These are phyloP conservation scores for Arabidopsis lyrata DNA, from an alignment of 441 rosid species.

Conservation along the genomic window DNA sequence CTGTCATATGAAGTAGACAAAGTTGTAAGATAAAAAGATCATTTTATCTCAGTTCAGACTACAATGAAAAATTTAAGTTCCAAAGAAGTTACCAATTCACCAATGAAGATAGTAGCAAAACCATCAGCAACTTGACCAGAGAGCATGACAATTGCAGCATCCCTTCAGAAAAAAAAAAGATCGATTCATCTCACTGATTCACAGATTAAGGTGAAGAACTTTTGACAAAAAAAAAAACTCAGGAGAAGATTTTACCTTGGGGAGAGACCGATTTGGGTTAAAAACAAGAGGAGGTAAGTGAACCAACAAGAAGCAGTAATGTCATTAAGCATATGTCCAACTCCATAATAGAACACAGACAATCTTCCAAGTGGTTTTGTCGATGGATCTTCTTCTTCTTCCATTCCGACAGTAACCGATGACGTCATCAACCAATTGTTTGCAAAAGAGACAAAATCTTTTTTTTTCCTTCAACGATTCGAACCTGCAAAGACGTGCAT, in stretches of 20 bases:
- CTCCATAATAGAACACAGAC: slow-evolving; percentile 82
- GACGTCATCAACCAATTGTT: slow-evolving; percentile 37
- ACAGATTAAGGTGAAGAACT: not conserved
- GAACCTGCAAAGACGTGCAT: slow-evolving; percentile 26
- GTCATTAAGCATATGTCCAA: slow-evolving; percentile 98
- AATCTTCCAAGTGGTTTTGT: slow-evolving; percentile 70
- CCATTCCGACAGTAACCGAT: slow-evolving; percentile 44
- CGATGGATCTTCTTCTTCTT: slow-evolving; percentile 55
- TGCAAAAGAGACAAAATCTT: not conserved
- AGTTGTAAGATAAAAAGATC: slow-evolving; percentile 15
- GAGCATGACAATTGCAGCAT: slow-evolving; percentile 91
- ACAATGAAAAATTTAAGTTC: not conserved
- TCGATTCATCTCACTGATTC: not conserved
- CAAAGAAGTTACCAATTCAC: slow-evolving; percentile 77
- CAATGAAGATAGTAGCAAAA: slow-evolving; percentile 78
- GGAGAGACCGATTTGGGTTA: slow-evolving; percentile 87
- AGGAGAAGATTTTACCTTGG: slow-evolving; percentile 58
- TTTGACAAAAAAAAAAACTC: not conserved
- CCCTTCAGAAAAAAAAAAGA: slow-evolving; percentile 51
- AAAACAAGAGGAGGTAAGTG: slow-evolving; percentile 85
- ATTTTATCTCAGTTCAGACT: not conserved
- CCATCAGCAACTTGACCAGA: slow-evolving; percentile 98
- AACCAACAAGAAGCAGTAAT: slow-evolving; percentile 98
- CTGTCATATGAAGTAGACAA: slow-evolving; percentile 51
- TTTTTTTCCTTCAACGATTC: not conserved